Evolutionary conservation across 2,329 filamentous ascomycete species (phyloP).

Genomic region (Colletotrichum sansevieriae): DNA sequence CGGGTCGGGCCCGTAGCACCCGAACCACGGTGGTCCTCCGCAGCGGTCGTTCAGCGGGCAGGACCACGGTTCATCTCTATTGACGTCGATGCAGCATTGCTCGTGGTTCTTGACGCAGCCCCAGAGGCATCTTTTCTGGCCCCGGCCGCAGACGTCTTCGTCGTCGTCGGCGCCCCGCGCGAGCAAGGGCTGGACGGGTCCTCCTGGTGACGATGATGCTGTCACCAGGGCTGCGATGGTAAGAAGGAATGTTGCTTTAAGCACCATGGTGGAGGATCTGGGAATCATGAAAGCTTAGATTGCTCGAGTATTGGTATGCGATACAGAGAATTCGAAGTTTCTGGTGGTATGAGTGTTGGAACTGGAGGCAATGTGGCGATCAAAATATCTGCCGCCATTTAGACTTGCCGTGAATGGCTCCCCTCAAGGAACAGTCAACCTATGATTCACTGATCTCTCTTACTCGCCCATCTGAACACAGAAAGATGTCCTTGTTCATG

Average conservation of each 20-base stretch:
- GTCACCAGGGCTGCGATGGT: neutral
- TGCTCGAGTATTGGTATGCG: too few relatives aligned
- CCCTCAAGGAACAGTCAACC: neutral
- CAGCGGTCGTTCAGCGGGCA: neutral
- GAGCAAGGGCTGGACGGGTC: too few relatives aligned
- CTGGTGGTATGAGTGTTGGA: too few relatives aligned
- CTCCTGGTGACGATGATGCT: neutral
- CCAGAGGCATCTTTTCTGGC: neutral
- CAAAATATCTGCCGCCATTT: too few relatives aligned
- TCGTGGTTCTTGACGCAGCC: constrained; percentile 9
- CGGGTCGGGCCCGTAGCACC: neutral
- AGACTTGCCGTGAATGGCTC: too few relatives aligned
- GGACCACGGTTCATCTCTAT: constrained; percentile 3
- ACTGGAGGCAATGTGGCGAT: too few relatives aligned
- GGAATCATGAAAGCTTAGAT: too few relatives aligned
- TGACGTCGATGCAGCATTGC: constrained; percentile 3
- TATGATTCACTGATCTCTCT: constrained; percentile 7
- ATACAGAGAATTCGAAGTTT: too few relatives aligned
- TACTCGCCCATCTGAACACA: neutral
- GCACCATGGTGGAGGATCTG: neutral
- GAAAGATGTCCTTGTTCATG: neutral
- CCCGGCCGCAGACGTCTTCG: neutral
- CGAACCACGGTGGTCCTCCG: constrained; percentile 4
- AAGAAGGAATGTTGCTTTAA: neutral
- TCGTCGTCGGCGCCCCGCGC: neutral